Base-by-base conservation (phyloP, 805 yeast species). In the Candida alai region DNA sequence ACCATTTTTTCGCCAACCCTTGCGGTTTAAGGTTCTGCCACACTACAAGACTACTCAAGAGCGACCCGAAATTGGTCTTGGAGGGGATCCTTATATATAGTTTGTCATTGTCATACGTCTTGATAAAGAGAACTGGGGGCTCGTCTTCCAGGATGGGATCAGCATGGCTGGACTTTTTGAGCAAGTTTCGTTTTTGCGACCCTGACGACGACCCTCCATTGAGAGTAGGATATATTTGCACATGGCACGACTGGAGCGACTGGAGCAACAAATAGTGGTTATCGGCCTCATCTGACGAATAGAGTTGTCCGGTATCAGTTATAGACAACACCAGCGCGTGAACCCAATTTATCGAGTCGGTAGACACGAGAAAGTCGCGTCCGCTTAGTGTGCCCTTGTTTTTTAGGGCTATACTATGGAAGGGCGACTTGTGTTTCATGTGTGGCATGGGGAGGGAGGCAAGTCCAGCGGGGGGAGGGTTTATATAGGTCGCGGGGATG, bases 1-100 rank as follows among this genome's bases (percentile, higher is more conserved):
- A 62, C 77, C 78, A 73, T 47, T 78, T 78, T 41, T 75, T 70
- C 20, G 70, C 73, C 7, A 76, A 55, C 0, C 82, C 81, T 26
- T 56, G 61, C 5, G 76, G 74, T 36, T 59, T 68, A 46, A 77
- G 48, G 24, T 67, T 62, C 40, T 76, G 78, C 85, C 85, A 78
- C 34, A 76, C 73, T 16, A 75, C 44, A 29, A 78, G 49, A 6
- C 68, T 46, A 29, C 73, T 58, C 17, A 77, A 45, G 16, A 78
- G 48, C 27, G 59, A 54, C 20, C 70, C 58, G 37, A 78, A 74
- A 32, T 52, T 60, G 21, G 51, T 35, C 36, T 58, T 62, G 9
- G 62, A 51, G 4, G 60, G 51, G 8, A 71, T 52, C 35, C 61
- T 45, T 42, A 62, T 48, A 47, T 65, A 66, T 17, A 65, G 39